Percentiles rank a stretch among this genome's conserved stretches.
Conservation (phyloP, 495 filamentous ascomycete genomes). For the Pseudotulostoma volvatum region DNA sequence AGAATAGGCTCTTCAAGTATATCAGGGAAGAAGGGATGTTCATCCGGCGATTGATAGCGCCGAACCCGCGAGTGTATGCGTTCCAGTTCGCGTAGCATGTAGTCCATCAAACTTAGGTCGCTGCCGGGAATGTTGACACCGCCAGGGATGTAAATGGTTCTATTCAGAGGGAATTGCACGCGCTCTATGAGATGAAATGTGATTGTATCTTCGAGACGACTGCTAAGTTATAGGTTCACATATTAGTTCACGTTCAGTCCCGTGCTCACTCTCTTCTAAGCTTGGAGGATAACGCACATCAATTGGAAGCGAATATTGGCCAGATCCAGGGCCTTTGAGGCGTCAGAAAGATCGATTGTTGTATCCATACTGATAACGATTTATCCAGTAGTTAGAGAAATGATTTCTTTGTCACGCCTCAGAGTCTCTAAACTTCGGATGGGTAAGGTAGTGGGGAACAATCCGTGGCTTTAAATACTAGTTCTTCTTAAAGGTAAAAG, state of each 20-base stretch:
- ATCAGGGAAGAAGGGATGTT: constrained; percentile 93
- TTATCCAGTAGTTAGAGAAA: no score
- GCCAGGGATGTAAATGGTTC: constrained; percentile 67
- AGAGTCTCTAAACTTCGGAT: no score
- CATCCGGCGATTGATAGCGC: constrained; percentile 89
- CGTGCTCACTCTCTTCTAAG: neutral
- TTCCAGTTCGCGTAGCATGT: constrained; percentile 81
- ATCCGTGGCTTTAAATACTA: no score
- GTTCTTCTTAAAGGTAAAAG: no score
- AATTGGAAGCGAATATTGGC: constrained; percentile 88
- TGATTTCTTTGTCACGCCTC: no score
- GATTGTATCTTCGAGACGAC: constrained; percentile 94
- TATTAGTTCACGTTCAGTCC: neutral
- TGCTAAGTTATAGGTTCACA: constrained; percentile 15
- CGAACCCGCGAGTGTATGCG: constrained; percentile 83
- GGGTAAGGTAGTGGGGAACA: no score
- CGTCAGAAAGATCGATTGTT: constrained; percentile 73
- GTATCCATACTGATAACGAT: constrained; percentile 80
- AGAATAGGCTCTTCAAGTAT: constrained; percentile 67
- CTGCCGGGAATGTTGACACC: constrained; percentile 63
- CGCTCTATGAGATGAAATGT: constrained; percentile 97
- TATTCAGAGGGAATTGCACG: constrained; percentile 89
- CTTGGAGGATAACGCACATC: constrained; percentile 47
- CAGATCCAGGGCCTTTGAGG: constrained; percentile 71
- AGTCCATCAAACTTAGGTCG: constrained; percentile 75